Evolutionary conservation across 768 basidiomycete species (phyloP).

Genomic region (Phlebiopsis flavidoalba): DNA sequence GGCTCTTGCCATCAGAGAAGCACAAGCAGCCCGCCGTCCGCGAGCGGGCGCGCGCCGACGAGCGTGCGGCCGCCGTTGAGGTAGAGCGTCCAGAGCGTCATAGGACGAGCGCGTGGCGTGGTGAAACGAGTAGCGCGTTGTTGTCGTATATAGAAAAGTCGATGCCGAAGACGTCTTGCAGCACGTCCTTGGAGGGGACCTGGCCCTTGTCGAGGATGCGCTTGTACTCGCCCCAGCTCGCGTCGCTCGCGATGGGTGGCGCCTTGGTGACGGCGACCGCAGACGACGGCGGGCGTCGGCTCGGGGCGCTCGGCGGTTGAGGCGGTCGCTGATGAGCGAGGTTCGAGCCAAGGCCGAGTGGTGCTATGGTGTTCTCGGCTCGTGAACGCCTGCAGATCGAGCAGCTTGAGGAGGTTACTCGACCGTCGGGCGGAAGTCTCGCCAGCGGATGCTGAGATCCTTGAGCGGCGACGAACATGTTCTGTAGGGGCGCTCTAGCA

Average conservation of each 20-base stretch:
- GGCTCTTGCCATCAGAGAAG: conserved; percentile 90
- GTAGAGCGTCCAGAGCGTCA: conserved; percentile 89
- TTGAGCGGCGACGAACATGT: conserved; percentile 99
- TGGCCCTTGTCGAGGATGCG: conserved; percentile 97
- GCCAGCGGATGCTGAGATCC: conserved; percentile 95
- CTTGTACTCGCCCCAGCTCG: conserved; percentile 90
- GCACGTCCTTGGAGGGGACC: conserved; percentile 87
- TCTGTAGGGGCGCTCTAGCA: conserved; percentile 94
- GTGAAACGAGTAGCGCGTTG: conserved; percentile 93
- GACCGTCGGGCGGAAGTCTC: conserved; percentile 98
- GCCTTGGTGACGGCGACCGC: conserved; percentile 96
- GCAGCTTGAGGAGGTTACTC: conserved; percentile 98
- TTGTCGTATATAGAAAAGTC: conserved; percentile 99
- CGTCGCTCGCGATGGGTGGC: conserved; percentile 76
- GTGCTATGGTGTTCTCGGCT: conserved; percentile 97
- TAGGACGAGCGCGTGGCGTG: conserved; percentile 84
- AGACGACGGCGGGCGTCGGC: conserved; percentile 86
- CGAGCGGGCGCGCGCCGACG: conserved; percentile 88
- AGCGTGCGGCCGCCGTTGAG: conserved; percentile 91
- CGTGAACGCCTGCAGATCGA: conserved; percentile 95
- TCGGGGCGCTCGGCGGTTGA: conserved; percentile 98
- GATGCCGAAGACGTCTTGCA: conserved; percentile 96
- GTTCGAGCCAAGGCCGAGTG: conserved; percentile 99
- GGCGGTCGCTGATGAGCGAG: conserved; percentile 91
- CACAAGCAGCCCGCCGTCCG: conserved; percentile 92